Base-by-base conservation (phyloP, 768 basidiomycete species). In the Daedaleopsis sinensis region DNA sequence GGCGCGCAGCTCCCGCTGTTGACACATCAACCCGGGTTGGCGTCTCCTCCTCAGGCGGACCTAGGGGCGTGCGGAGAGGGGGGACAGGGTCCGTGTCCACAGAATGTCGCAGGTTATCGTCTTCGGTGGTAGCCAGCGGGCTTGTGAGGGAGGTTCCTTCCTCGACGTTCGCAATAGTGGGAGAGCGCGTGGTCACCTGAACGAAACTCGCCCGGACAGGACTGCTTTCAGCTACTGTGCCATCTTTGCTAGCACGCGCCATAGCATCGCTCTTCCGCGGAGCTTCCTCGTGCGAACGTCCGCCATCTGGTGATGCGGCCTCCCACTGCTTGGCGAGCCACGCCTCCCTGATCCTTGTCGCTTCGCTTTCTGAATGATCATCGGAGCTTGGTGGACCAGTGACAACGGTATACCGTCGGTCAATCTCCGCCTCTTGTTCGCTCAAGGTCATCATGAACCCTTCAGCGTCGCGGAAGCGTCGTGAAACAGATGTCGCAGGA, bases 351-450 rank as follows among this genome's bases (percentile, higher is more conserved):
- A 67, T 65, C 55, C 49, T 55, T 48, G 23, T 37, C 21, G 66
- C 66, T 49, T 64, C 65, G 51, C 56, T 36, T 13, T 13, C 53
- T 18, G 57, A 55, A 37, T 43, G 47, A 19, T 39, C 44, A 19
- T n/a, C 24, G 18, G 46, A 47, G 5, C 47, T 12, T 55, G 16
- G 11, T 23, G 16, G 15, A 4, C 59, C 51, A 15, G 52, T 59
- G 16, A 61, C 49, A 21, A 67, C 63, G 3, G 66, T 46, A 35
- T 57, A 62, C 23, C 58, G 57, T 16, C 63, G 50, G 43, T 67
- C 66, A 24, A 67, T 58, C 55, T 62, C 63, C 44, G 48, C 49
- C 58, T 67, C 66, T 58, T 67, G 66, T 61, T 67, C 63, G 58
- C 66, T 67, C 12, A 67, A 52, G 3, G 66, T 44, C 12, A 64